Conservation (phyloP, 2,329 filamentous ascomycete species). For the Zymoseptoria passerinii region DNA sequence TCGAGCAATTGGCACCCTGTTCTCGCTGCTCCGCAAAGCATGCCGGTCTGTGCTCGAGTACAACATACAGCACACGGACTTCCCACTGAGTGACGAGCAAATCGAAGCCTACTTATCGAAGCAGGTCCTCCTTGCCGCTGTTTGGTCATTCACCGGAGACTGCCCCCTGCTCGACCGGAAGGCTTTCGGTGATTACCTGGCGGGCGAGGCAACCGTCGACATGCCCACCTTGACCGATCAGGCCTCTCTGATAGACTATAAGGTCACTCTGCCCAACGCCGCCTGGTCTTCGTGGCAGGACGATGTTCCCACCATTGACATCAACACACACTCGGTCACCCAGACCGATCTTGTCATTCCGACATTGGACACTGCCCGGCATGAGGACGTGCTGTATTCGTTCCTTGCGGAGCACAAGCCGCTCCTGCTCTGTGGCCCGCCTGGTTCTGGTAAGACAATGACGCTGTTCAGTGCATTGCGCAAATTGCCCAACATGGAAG, state of each 20-base stretch:
- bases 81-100: conserved; percentile 82
- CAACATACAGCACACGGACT: conserved; percentile 88
- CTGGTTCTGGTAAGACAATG: conserved; percentile 99
- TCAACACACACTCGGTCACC: conserved; percentile 96
- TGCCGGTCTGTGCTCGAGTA: conserved; percentile 92
- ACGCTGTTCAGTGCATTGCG: conserved; percentile 95
- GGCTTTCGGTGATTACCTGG: conserved; percentile 75
- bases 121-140: conserved; percentile 83
- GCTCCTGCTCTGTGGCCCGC: conserved; percentile 88
- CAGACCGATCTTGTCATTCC: conserved; percentile 98
- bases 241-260: conserved; percentile 89
- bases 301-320: conserved; percentile 86
- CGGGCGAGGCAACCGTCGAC: conserved; percentile 75
- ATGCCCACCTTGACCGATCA: conserved; percentile 65
- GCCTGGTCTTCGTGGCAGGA: conserved; percentile 93
- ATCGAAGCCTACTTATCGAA: conserved; percentile 84
- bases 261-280: conserved; percentile 75
- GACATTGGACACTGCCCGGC: conserved; percentile 90
- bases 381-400: conserved; percentile 98
- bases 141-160: conserved; percentile 94
- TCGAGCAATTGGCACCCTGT: conserved; percentile 82
- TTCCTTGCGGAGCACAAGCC: conserved; percentile 99
- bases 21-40: conserved; percentile 90
- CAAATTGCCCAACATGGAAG: conserved; percentile 97
- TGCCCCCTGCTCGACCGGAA: conserved; percentile 85